Evolutionary conservation across 2,329 filamentous ascomycete species (phyloP).

Genomic region (Drechslera avenae): DNA sequence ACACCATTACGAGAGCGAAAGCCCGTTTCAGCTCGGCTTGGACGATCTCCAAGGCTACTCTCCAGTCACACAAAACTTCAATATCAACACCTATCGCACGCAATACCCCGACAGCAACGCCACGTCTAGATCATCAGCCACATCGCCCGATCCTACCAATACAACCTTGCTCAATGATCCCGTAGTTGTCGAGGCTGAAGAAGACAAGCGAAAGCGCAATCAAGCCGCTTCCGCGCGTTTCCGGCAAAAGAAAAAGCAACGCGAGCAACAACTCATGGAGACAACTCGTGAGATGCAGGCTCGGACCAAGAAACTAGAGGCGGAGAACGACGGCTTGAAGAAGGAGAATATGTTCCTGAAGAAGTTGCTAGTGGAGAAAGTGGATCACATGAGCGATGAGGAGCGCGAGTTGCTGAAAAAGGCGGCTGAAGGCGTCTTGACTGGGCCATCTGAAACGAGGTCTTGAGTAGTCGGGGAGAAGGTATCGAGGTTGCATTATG

Average conservation of each 20-base stretch:
- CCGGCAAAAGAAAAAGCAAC: constrained; percentile 95
- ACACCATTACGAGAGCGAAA: constrained; percentile 32
- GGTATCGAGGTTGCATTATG: too few relatives aligned
- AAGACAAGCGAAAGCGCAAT: constrained; percentile 88
- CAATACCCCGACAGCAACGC: constrained; percentile 44
- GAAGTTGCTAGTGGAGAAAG: constrained; percentile 46
- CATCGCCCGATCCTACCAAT: constrained; percentile 27
- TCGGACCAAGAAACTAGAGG: constrained; percentile 75
- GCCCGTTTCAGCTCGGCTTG: constrained; percentile 26
- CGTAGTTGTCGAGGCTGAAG: constrained; percentile 64
- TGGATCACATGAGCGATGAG: constrained; percentile 47
- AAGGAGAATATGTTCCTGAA: constrained; percentile 51
- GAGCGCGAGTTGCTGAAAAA: constrained; percentile 37
- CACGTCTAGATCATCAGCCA: constrained; percentile 34
- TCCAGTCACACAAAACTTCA: constrained; percentile 31
- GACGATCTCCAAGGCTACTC: constrained; percentile 42
- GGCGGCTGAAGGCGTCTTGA: constrained; percentile 28
- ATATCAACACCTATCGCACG: constrained; percentile 32
- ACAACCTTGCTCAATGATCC: constrained; percentile 27
- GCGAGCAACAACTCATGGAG: constrained; percentile 73
- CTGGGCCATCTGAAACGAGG: constrained; percentile 1
- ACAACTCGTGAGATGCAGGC: constrained; percentile 72
- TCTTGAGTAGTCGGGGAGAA: background rate
- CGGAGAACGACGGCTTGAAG: constrained; percentile 41
- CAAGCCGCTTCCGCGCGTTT: constrained; percentile 88